Percentiles rank a stretch among this genome's conserved stretches.
Conservation (phyloP, 2,329 filamentous ascomycete species). For the Colletotrichum sp. region DNA sequence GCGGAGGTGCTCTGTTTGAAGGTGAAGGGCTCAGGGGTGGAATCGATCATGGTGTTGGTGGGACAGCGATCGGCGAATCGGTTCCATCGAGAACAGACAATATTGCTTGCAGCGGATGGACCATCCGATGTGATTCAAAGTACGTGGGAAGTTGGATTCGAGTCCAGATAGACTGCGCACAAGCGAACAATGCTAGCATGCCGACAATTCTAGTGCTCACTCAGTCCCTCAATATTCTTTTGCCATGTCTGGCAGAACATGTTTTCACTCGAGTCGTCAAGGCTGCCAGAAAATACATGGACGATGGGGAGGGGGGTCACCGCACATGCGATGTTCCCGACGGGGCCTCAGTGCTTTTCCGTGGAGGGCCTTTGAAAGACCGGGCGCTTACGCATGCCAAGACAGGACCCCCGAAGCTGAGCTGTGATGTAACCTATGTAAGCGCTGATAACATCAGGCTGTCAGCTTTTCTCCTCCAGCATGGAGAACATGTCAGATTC, state of each 20-base stretch:
- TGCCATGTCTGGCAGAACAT: not conserved
- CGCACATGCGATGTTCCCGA: not conserved
- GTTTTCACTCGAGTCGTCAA: not conserved
- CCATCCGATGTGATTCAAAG: not conserved
- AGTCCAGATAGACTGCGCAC: not conserved
- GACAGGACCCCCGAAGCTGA: not conserved
- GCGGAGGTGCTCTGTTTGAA: not conserved
- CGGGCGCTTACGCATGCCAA: not conserved
- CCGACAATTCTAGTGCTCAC: too few species aligned
- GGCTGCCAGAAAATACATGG: not conserved
- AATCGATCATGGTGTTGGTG: not conserved
- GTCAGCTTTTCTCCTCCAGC: not conserved
- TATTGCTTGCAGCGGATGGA: not conserved
- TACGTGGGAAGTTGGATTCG: not conserved
- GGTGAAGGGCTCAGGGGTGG: not conserved
- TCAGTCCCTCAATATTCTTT: not conserved
- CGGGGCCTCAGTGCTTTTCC: not conserved
- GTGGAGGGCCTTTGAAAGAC: not conserved
- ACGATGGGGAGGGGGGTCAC: not conserved
- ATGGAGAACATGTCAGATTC: not conserved
- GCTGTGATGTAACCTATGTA: not conserved
- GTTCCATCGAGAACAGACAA: not conserved
- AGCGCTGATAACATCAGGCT: not conserved
- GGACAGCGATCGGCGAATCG: not conserved
- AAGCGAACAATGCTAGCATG: not conserved